phyloP scores from a whole-genome alignment of 2,329 filamentous ascomycete species.

The Ophiostoma angusticollis region DNA sequence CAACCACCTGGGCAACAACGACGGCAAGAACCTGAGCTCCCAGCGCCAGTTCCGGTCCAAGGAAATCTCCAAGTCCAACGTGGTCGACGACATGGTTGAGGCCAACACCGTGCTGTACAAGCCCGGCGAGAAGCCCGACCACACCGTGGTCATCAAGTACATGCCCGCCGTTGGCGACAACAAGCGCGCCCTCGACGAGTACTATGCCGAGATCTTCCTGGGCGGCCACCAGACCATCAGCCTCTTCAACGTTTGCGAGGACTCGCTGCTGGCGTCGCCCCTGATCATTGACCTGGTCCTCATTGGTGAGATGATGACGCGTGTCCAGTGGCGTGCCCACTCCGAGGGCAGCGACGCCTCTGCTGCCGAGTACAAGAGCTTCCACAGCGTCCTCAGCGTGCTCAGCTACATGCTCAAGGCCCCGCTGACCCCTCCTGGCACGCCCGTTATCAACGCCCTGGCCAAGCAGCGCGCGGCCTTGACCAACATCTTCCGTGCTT shows the following conservation, averaged over 20 bases:
- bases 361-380: slow-evolving; percentile 64
- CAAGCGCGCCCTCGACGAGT: slow-evolving; percentile 97
- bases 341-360: slow-evolving; percentile 35
- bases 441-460: slow-evolving; percentile 87
- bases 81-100: slow-evolving; percentile 98
- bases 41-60: slow-evolving; percentile 98
- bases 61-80: slow-evolving; percentile 98
- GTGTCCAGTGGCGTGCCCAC: slow-evolving; percentile 75
- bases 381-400: slow-evolving; percentile 93
- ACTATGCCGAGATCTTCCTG: slow-evolving; percentile 98
- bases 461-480: slow-evolving; percentile 90
- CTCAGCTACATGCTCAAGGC: slow-evolving; percentile 99
- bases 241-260: slow-evolving; percentile 98
- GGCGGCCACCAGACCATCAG: slow-evolving; percentile 97
- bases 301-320: slow-evolving; percentile 94
- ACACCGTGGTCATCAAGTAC: slow-evolving; percentile 99
- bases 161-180: slow-evolving; percentile 98
- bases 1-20: slow-evolving; percentile 99
- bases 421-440: slow-evolving; percentile 83
- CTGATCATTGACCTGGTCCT: slow-evolving; percentile 95
- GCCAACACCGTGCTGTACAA: slow-evolving; percentile 87
- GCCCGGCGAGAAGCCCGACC: slow-evolving; percentile 87
- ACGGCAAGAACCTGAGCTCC: slow-evolving; percentile 95
- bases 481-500: slow-evolving; percentile 98
- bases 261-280: slow-evolving; percentile 88